phyloP scores from a whole-genome alignment of 1,284 basidiomycete genomes.

The Ceratobasidium sp. region DNA sequence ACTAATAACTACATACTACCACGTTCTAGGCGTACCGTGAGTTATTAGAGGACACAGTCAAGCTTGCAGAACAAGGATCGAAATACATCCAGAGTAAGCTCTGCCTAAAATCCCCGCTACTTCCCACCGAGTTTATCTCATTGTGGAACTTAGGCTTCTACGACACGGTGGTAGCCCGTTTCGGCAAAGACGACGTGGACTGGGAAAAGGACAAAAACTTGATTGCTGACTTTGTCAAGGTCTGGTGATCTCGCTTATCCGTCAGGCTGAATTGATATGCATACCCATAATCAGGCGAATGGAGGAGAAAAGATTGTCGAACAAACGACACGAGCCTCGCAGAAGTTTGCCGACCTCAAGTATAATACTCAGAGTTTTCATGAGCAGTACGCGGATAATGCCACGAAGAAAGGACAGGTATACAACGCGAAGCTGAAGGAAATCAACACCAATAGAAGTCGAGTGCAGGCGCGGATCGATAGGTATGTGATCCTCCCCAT shows the following conservation, averaged over 20 bases:
- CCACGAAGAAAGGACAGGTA: background rate
- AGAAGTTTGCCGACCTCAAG: background rate
- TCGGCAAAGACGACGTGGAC: background rate
- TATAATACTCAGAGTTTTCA: background rate
- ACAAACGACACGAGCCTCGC: background rate
- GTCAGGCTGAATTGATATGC: too few relatives aligned
- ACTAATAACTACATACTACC: too few relatives aligned
- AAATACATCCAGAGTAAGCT: background rate
- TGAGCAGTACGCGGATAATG: background rate
- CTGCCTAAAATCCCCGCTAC: too few relatives aligned
- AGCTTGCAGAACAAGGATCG: background rate
- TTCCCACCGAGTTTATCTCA: too few relatives aligned
- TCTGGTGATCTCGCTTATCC: too few relatives aligned
- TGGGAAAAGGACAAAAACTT: conserved; percentile 13
- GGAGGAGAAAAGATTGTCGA: background rate
- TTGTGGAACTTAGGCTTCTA: background rate
- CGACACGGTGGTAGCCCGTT: background rate
- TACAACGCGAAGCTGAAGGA: background rate
- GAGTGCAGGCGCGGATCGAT: background rate
- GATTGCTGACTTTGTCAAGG: conserved; percentile 11
- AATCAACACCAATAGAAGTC: background rate
- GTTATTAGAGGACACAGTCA: background rate
- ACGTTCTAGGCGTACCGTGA: background rate
- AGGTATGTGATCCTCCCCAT: background rate
- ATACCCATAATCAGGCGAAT: background rate